phyloP scores from a whole-genome alignment of 2,329 filamentous ascomycete species.

The Alternaria arbusti region DNA sequence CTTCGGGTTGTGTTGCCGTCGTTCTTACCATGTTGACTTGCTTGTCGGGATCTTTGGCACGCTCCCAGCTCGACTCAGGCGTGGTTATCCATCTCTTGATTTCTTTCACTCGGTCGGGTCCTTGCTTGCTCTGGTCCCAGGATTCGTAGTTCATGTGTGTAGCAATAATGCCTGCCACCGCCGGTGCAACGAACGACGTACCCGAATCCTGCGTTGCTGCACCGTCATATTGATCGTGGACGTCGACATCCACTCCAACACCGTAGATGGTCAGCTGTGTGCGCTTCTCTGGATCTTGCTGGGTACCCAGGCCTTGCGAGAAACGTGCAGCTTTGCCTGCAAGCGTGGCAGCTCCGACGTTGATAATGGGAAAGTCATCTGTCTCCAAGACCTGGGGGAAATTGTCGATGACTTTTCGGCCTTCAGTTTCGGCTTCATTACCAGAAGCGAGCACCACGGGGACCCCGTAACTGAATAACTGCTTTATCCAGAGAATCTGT shows the following conservation, averaged over 20 bases:
- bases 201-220: not conserved
- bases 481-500: not conserved
- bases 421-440: not conserved
- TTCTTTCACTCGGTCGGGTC: not conserved
- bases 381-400: not conserved
- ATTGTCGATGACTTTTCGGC: not conserved
- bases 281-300: not conserved
- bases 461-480: not conserved
- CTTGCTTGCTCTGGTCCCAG: not conserved
- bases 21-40: not conserved
- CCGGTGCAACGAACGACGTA: not conserved
- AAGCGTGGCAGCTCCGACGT: not conserved
- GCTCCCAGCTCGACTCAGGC: not conserved
- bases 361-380: not conserved
- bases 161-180: not conserved
- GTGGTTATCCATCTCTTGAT: not conserved
- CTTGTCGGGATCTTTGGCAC: not conserved
- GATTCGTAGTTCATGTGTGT: not conserved
- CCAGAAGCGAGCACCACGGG: not conserved
- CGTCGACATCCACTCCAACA: not conserved
- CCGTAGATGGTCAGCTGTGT: not conserved
- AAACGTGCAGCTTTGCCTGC: not conserved
- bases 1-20: not conserved
- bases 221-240: not conserved
- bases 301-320: not conserved